Evolutionary conservation across 2,329 filamentous ascomycete species (phyloP).

Genomic region (Colletotrichum aenigma): DNA sequence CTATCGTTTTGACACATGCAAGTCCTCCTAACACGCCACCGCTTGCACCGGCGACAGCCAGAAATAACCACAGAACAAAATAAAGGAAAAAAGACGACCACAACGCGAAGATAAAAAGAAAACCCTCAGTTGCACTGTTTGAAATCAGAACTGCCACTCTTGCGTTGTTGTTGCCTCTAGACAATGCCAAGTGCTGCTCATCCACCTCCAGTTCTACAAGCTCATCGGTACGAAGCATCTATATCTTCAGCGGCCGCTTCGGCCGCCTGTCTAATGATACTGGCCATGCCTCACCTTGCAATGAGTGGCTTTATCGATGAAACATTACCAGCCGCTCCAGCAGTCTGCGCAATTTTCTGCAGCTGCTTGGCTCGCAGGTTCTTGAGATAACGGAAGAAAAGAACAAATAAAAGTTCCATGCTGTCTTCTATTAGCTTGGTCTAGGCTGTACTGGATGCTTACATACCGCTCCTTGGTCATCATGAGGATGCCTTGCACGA

Average conservation of each 20-base stretch:
- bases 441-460: not conserved
- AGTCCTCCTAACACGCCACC: not conserved
- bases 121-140: not conserved
- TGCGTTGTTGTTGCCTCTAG: not conserved
- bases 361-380: conserved; percentile 73
- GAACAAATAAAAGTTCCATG: conserved; percentile 86
- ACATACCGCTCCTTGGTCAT: conserved; percentile 95
- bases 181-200: not conserved
- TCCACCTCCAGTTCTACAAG: not conserved
- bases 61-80: not conserved
- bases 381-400: conserved; percentile 83
- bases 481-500: conserved; percentile 97
- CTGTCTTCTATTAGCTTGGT: conserved; percentile 42
- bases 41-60: not conserved
- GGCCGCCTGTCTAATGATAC: not conserved
- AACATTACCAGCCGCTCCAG: conserved; percentile 46
- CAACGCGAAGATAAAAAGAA: not conserved
- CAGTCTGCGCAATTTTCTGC: conserved; percentile 66
- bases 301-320: not conserved
- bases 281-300: not conserved
- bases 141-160: not conserved
- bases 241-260: not conserved
- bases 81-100: not conserved
- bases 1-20: not conserved
- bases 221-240: not conserved